Percentiles rank a stretch among this genome's conserved stretches.
phyloP scores from a whole-genome alignment of 2,329 filamentous ascomycete genomes.

The Decorospora gaudefroyi region DNA sequence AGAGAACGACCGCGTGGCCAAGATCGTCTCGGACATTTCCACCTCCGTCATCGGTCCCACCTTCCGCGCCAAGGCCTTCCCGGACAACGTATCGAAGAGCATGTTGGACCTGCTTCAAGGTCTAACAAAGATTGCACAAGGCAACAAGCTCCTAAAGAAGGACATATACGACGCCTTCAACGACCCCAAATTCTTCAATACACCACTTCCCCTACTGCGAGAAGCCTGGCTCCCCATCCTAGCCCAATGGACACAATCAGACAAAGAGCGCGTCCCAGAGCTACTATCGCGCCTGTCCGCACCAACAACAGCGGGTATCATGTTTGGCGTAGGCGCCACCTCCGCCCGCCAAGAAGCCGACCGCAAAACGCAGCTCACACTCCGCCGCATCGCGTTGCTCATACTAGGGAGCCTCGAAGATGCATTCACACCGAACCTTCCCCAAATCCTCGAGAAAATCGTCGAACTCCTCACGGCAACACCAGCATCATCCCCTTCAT shows the following conservation, averaged over 20 bases:
- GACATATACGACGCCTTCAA: constrained; percentile 92
- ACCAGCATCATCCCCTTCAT: constrained; percentile 87
- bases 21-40: constrained; percentile 79
- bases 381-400: constrained; percentile 79
- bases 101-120: constrained; percentile 75
- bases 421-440: constrained; percentile 76
- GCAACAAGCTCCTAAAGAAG: constrained; percentile 89
- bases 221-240: constrained; percentile 81
- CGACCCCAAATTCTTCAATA: constrained; percentile 82
- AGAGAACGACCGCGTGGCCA: constrained; percentile 80
- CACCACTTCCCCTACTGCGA: constrained; percentile 66
- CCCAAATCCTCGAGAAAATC: constrained; percentile 76
- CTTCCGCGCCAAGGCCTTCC: constrained; percentile 83
- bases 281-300: constrained; percentile 76
- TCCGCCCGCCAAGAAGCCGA: constrained; percentile 95
- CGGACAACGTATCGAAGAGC: constrained; percentile 75
- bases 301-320: constrained; percentile 90
- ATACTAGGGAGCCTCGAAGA: constrained; percentile 78
- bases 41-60: constrained; percentile 80
- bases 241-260: constrained; percentile 79
- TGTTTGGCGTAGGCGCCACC: constrained; percentile 96
- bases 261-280: constrained; percentile 87
- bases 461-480: constrained; percentile 85
- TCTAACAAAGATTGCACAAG: constrained; percentile 74
- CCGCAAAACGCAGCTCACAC: constrained; percentile 85